Evolutionary conservation across 1,139 yeast species (phyloP).

Genomic region (Tardiomyces depauwii): DNA sequence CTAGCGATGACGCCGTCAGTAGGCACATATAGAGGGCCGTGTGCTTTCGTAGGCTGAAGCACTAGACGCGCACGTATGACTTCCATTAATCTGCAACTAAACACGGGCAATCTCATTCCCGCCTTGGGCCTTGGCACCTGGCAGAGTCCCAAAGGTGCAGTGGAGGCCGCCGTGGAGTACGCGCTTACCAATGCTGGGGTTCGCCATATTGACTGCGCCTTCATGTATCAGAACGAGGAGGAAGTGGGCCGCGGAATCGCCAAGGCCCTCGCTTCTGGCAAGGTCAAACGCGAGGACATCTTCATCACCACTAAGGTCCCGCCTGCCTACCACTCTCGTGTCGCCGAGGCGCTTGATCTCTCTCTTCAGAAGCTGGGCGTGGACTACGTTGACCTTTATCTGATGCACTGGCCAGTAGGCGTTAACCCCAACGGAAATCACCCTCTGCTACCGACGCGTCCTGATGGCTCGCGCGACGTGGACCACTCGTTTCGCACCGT

Average conservation of each 20-base stretch:
- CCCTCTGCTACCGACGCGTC: constrained; percentile 24
- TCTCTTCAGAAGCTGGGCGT: constrained; percentile 56
- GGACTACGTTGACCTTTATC: constrained; percentile 72
- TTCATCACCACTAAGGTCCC: constrained; percentile 44
- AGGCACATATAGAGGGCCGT: too few relatives aligned
- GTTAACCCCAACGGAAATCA: constrained; percentile 27
- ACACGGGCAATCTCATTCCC: constrained; percentile 57
- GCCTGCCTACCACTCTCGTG: constrained; percentile 41
- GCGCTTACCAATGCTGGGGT: constrained; percentile 39
- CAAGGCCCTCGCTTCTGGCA: constrained; percentile 26
- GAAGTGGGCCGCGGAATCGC: constrained; percentile 50
- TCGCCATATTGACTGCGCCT: constrained; percentile 58
- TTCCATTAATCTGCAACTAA: constrained; percentile 27
- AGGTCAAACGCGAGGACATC: constrained; percentile 36
- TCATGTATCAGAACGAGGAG: constrained; percentile 49
- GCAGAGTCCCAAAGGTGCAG: constrained; percentile 49
- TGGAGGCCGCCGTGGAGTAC: constrained; percentile 35
- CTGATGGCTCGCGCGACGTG: constrained; percentile 29
- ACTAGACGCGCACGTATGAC: constrained; percentile 3
- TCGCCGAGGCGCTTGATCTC: constrained; percentile 44
- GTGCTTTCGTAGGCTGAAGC: too few relatives aligned
- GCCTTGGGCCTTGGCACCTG: constrained; percentile 74
- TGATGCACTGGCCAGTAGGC: constrained; percentile 79
- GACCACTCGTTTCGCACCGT: constrained; percentile 36
- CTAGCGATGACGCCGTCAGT: too few relatives aligned